Conservation (phyloP, 768 basidiomycete species). For the Panaeolus cyanescens region DNA sequence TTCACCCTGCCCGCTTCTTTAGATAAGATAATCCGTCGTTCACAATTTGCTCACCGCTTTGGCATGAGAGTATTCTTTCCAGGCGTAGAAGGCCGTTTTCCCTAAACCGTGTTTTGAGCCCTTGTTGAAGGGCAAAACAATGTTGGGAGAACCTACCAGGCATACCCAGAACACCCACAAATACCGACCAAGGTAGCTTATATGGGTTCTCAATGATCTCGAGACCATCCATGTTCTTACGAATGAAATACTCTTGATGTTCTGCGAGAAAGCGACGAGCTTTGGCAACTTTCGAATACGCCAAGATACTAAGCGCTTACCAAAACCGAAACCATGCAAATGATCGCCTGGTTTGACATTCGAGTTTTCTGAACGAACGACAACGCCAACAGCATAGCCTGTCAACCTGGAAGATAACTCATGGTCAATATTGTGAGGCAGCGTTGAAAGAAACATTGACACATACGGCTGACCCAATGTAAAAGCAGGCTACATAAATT, state of each 20-base stretch:
- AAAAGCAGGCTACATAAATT: background rate
- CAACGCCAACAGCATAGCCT: constrained; percentile 42
- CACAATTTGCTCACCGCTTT: constrained; percentile 17
- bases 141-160: constrained; percentile 37
- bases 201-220: constrained; percentile 39
- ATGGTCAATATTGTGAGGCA: too few relatives aligned
- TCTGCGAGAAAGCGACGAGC: constrained; percentile 16
- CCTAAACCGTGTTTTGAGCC: constrained; percentile 27
- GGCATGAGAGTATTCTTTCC: constrained; percentile 40
- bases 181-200: constrained; percentile 49
- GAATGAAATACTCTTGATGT: constrained; percentile 43
- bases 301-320: background rate
- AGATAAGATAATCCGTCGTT: too few relatives aligned
- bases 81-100: constrained; percentile 39
- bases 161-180: constrained; percentile 56
- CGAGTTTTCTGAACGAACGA: constrained; percentile 40
- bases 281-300: background rate
- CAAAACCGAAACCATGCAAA: background rate
- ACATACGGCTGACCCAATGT: background rate
- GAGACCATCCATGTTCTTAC: constrained; percentile 18
- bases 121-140: too few relatives aligned
- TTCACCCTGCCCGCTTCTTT: constrained; percentile 45
- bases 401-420: background rate
- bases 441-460: background rate
- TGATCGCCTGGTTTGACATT: constrained; percentile 39